Evolutionary conservation across 176 grass and related monocot species (phyloP).

Genomic region (Pharus latifolius): DNA sequence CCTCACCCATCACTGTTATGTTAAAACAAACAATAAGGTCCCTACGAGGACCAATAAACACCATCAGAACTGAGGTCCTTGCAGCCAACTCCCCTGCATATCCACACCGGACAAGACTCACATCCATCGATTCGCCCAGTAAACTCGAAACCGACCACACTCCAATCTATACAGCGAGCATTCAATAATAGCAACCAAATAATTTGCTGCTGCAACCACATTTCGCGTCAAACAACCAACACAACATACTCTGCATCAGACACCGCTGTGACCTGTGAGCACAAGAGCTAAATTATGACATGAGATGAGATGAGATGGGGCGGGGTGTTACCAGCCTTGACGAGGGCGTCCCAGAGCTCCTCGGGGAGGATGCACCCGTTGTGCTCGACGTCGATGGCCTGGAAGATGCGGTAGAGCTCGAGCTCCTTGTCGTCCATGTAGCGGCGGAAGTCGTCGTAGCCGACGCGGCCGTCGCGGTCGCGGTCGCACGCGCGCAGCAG

Average conservation of each 20-base stretch:
- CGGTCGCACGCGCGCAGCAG: constrained; percentile 84
- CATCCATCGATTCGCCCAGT: neutral
- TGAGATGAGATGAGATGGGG: neutral
- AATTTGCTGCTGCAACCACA: neutral
- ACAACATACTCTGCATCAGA: neutral
- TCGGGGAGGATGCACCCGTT: constrained; percentile 93
- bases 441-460: constrained; percentile 75
- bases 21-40: neutral
- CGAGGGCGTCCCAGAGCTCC: constrained; percentile 92
- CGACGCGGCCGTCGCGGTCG: constrained; percentile 75
- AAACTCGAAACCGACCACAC: neutral
- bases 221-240: constrained; percentile 15
- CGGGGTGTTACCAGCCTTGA: constrained; percentile 96
- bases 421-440: constrained; percentile 99
- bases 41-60: neutral
- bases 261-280: neutral
- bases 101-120: neutral
- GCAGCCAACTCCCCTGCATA: neutral
- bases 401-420: constrained; percentile 96
- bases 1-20: neutral
- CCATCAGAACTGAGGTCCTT: neutral
- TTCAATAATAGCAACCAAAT: neutral
- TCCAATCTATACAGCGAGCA: neutral
- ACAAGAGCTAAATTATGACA: neutral
- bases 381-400: constrained; percentile 98